Base-by-base conservation (phyloP, 1,284 basidiomycete species). In the Cutaneotrichosporon sp. region DNA sequence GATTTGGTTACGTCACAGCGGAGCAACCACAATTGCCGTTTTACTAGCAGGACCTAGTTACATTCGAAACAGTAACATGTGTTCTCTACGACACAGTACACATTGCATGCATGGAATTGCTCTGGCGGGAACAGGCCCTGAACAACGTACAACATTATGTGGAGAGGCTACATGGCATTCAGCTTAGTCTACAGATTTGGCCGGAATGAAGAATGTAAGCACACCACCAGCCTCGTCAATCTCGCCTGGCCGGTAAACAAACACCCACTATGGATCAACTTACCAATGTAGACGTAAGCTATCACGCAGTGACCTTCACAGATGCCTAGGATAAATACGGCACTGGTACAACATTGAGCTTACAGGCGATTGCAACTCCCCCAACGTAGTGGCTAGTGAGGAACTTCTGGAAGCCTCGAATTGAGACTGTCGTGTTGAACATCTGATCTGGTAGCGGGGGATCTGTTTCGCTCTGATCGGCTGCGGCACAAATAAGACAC, bases 291-390 rank as follows among this genome's bases (percentile, higher is more conserved):
- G 36, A 92, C 88, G 61, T 92, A 92, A 38, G 90, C 81, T 58
- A 93, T 92, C 61, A 90, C 77, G 67, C 88, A 91, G 61, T 91
- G 85, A 50, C 84, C 80, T 65, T 87, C 83, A 66, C 90, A 92
- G 52, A 93, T 81, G 70, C 86, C 90, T 91, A 38, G n/a, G 1
- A 17, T 33, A 12, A 35, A 33, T n/a, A 57, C 38, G 58, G 44
- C 33, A 45, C 30, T 8, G 1, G 15, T 21, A 48, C 41, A 15
- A 18, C 46, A 8, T 9, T 10, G 34, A 55, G n/a, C 83, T 54
- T 65, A 90, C 90, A 89, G 14, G 88, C 88, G 56, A 93, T 90
- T 0, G 89, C 90, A 1, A 86, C 85, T 0, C 84, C 86, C 2
- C 87, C 88, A n/a, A 92, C 83, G 45, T 86, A 81, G 70, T 91